These are phyloP conservation scores for Gleditsia sinensis DNA, from an alignment of 306 rosid genomes.

Conservation along the genomic window DNA sequence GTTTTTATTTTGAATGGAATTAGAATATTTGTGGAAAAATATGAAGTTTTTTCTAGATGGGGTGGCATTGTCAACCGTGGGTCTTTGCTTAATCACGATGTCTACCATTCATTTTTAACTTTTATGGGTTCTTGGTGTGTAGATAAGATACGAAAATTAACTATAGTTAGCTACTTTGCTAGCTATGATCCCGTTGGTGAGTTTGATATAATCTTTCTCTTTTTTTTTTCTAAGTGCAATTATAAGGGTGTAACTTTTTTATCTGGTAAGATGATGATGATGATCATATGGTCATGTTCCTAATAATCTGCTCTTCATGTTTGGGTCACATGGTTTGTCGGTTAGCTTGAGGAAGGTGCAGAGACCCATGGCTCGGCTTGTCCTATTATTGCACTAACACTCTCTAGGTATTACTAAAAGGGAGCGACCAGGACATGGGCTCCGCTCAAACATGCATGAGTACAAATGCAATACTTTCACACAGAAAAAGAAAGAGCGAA, in stretches of 20 bases:
- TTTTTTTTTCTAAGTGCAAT: slow-evolving; percentile 35
- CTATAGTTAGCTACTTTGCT: no score
- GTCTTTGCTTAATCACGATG: slow-evolving; percentile 64
- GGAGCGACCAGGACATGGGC: slow-evolving; percentile 37
- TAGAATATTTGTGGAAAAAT: not conserved
- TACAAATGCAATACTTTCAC: slow-evolving; percentile 38
- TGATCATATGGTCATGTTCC: slow-evolving; percentile 45
- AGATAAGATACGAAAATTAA: slow-evolving; percentile 16
- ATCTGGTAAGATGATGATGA: slow-evolving; percentile 38
- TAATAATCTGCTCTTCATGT: slow-evolving; percentile 38
- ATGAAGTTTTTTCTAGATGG: slow-evolving; percentile 46
- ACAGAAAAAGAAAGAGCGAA: not conserved
- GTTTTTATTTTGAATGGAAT: slow-evolving; percentile 5
- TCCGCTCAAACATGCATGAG: slow-evolving; percentile 44
- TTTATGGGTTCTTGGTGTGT: slow-evolving; percentile 17
- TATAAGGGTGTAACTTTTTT: slow-evolving; percentile 37
- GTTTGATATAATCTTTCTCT: not conserved
- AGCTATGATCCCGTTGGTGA: not conserved
- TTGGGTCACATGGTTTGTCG: slow-evolving; percentile 73
- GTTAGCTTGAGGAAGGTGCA: slow-evolving; percentile 57
- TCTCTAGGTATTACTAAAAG: slow-evolving; percentile 25
- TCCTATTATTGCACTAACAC: slow-evolving; percentile 42
- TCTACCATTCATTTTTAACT: slow-evolving; percentile 44
- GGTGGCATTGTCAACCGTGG: slow-evolving; percentile 65
- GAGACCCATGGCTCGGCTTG: slow-evolving; percentile 43